Percentiles rank a stretch among this genome's conserved stretches.
Evolutionary conservation across 345 rosid species (phyloP).

Genomic region (Capsella bursapastoris): DNA sequence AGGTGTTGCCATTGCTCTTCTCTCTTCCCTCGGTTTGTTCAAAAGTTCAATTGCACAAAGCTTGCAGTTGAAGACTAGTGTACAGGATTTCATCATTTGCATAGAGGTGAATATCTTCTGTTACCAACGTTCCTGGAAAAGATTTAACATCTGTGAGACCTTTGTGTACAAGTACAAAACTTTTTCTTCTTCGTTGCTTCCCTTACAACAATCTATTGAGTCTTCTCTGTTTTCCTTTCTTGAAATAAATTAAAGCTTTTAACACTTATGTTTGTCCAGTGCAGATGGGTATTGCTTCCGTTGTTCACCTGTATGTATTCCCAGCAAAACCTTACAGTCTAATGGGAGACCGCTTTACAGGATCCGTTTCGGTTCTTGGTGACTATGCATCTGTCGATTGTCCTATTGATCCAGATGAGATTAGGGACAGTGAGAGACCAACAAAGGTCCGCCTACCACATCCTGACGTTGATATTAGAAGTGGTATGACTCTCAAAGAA

Average conservation of each 20-base stretch:
- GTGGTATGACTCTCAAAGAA: slow-evolving; percentile 92
- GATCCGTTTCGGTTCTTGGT: slow-evolving; percentile 89
- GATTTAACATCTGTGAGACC: slow-evolving; percentile 4
- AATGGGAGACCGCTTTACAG: slow-evolving; percentile 84
- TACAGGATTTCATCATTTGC: slow-evolving; percentile 98
- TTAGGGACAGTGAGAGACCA: slow-evolving; percentile 96
- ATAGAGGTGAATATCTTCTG: slow-evolving; percentile 76
- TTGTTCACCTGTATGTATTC: slow-evolving; percentile 93
- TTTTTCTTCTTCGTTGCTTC: not conserved
- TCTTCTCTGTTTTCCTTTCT: slow-evolving; percentile 16
- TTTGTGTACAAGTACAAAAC: slow-evolving; percentile 12
- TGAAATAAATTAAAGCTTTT: slow-evolving; percentile 45
- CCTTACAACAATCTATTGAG: slow-evolving; percentile 2
- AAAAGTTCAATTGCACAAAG: slow-evolving; percentile 82
- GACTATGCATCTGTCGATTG: slow-evolving; percentile 94
- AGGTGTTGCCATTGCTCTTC: slow-evolving; percentile 95
- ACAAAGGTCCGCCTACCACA: slow-evolving; percentile 92
- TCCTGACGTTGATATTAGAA: slow-evolving; percentile 69
- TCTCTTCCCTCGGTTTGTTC: slow-evolving; percentile 82
- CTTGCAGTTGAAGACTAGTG: slow-evolving; percentile 84
- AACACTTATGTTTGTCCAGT: slow-evolving; percentile 59
- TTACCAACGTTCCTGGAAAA: slow-evolving; percentile 28
- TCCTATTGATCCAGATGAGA: slow-evolving; percentile 95
- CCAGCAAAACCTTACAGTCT: slow-evolving; percentile 89
- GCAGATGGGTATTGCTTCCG: slow-evolving; percentile 99